These are phyloP conservation scores for Xylaria curta DNA, from an alignment of 495 filamentous ascomycete species.

Conservation along the genomic window DNA sequence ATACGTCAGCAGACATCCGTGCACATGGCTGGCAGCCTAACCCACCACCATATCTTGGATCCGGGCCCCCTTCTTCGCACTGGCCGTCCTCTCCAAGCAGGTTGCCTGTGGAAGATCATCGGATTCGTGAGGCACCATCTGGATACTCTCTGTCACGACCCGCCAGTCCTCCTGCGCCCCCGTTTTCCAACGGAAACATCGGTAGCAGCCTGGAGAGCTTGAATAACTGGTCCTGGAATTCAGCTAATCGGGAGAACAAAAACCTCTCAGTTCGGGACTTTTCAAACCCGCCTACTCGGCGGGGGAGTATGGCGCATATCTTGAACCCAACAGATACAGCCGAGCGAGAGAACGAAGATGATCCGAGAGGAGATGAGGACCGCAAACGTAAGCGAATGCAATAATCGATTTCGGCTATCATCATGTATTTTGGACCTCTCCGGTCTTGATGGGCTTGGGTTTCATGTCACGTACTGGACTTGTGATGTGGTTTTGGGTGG, in stretches of 20 bases:
- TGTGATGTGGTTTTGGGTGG: conserved; percentile 18
- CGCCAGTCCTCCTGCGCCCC: conserved; percentile 67
- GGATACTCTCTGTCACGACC: conserved; percentile 85
- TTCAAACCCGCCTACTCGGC: conserved; percentile 61
- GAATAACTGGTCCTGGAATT: conserved; percentile 62
- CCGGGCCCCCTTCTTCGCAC: conserved; percentile 73
- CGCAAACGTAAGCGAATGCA: conserved; percentile 79
- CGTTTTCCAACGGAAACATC: conserved; percentile 52
- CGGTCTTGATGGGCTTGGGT: neutral
- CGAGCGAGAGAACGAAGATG: conserved; percentile 54
- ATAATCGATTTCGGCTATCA: conserved; percentile 32
- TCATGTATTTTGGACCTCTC: conserved; percentile 11
- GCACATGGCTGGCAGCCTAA: conserved; percentile 82
- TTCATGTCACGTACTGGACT: conserved; percentile 29
- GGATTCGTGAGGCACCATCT: conserved; percentile 80
- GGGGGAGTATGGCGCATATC: conserved; percentile 67
- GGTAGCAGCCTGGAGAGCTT: conserved; percentile 53
- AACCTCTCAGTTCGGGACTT: conserved; percentile 56
- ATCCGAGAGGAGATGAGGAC: conserved; percentile 61
- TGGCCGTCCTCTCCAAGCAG: conserved; percentile 90
- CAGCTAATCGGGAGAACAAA: conserved; percentile 50
- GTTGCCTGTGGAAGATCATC: conserved; percentile 71
- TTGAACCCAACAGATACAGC: conserved; percentile 71
- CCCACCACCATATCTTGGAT: conserved; percentile 72
- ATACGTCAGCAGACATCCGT: conserved; percentile 96